Percentiles rank a stretch among this genome's conserved stretches.
phyloP scores from a whole-genome alignment of 768 basidiomycete species.

The Leccinum aurantiacum region DNA sequence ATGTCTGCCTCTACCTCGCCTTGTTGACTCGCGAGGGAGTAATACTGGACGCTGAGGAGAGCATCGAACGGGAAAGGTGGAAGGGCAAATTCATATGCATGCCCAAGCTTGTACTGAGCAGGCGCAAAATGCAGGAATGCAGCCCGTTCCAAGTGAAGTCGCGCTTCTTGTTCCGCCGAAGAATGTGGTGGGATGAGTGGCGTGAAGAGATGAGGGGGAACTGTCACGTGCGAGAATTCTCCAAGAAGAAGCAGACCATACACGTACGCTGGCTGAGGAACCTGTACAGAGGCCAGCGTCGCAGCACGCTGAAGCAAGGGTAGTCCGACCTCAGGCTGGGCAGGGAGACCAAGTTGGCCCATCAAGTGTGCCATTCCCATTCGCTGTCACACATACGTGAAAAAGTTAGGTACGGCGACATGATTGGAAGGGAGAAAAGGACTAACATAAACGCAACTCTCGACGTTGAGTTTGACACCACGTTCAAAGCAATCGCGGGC shows the following conservation, averaged over 20 bases:
- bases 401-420: slow-evolving; percentile 1
- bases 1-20: slow-evolving; percentile 94
- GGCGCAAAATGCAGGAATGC: slow-evolving; percentile 84
- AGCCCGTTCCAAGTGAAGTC: slow-evolving; percentile 76
- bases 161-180: slow-evolving; percentile 57
- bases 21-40: slow-evolving; percentile 76
- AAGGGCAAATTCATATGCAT: slow-evolving; percentile 88
- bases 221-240: slow-evolving; percentile 71
- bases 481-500: slow-evolving; percentile 88
- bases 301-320: slow-evolving; percentile 79
- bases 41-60: slow-evolving; percentile 87
- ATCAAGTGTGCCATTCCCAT: slow-evolving; percentile 92
- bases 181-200: slow-evolving; percentile 55
- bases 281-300: slow-evolving; percentile 65
- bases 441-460: slow-evolving; percentile 78
- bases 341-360: slow-evolving; percentile 73
- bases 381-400: slow-evolving; percentile 47
- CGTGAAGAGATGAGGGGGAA: slow-evolving; percentile 50
- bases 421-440: background rate
- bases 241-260: slow-evolving; percentile 83
- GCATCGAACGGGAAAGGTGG: slow-evolving; percentile 87
- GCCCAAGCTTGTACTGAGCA: slow-evolving; percentile 90
- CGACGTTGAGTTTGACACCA: slow-evolving; percentile 72
- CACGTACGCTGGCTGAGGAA: slow-evolving; percentile 86
- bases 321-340: slow-evolving; percentile 57